phyloP scores from a whole-genome alignment of 306 rosid species.

The Glycine soja region DNA sequence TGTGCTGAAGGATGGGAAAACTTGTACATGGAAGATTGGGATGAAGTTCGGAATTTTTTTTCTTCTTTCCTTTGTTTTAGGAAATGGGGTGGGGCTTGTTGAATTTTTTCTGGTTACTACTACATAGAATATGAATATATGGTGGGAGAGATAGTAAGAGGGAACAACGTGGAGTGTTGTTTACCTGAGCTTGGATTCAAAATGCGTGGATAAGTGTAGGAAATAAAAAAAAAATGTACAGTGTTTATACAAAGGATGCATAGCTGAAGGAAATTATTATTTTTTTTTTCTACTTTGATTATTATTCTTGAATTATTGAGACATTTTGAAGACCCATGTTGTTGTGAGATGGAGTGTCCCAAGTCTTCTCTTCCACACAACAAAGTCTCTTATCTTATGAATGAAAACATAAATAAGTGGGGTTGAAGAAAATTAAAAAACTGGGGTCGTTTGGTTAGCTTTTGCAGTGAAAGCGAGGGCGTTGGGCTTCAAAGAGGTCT shows the following conservation, averaged over 20 bases:
- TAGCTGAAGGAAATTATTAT: conserved; percentile 35
- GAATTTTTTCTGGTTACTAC: conserved; percentile 59
- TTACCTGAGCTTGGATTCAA: conserved; percentile 57
- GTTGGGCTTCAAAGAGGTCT: conserved; percentile 44
- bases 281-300: not conserved
- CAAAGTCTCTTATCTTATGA: conserved; percentile 27
- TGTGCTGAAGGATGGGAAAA: conserved; percentile 39
- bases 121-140: conserved; percentile 56
- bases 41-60: conserved; percentile 27
- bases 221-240: conserved; percentile 74
- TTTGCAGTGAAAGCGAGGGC: conserved; percentile 57
- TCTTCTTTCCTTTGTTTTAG: not conserved
- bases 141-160: conserved; percentile 62
- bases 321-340: conserved; percentile 26
- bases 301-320: conserved; percentile 16
- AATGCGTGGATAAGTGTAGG: conserved; percentile 53
- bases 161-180: conserved; percentile 57
- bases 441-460: conserved; percentile 48
- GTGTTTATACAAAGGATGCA: conserved; percentile 57
- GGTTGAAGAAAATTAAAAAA: conserved; percentile 32
- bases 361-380: conserved; percentile 1
- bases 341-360: conserved; percentile 25
- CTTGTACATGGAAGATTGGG: conserved; percentile 58
- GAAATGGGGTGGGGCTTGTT: conserved; percentile 45
- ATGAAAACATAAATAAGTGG: conserved; percentile 34